Base-by-base conservation (phyloP, 2,329 filamentous ascomycete genomes). In the Diaporthe humulicola region DNA sequence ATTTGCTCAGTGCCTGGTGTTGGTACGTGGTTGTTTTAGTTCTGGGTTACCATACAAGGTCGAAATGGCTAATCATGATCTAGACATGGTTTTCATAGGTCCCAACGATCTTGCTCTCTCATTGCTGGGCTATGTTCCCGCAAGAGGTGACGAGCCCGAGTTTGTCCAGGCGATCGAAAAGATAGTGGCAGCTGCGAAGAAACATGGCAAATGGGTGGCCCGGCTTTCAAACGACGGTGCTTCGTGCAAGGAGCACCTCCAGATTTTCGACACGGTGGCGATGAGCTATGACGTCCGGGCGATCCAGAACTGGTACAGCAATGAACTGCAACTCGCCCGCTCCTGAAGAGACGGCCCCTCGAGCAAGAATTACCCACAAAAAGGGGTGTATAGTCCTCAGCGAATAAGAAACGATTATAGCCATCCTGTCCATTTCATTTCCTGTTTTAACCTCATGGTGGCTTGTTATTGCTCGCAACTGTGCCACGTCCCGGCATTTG, bases 41-140 rank as follows among this genome's bases (percentile, higher is more conserved):
- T 25, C 10, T 25, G 8, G 38, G 1, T 3, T 3, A 25, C 8
- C 4, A 17, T 0, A 2, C 22, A 8, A 12, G 0, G 8, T 12
- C 0, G 7, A 0, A 28, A 15, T 9, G 10, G 33, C 56, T 58
- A 22, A 58, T 10, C 12, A 9, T 38, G 6, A 22, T 40, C 19
- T 38, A 58, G 56, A 58, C 33, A 58, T 58, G 56, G 10, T 58
- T 4, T 58, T 58, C 12, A 58, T 58, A 25, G 56, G 56, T n/a
- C 56, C 56, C 10, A 58, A 58, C 12, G 56, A 58, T 58, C 56
- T 58, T 38, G 56, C 56, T 10, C 56, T 58, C 8, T 58, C 56
- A 15, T 15, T 58, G 3, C 56, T 58, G 0, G 56, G 56, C 33
- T 58, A 58, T 9, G 56, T 58, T 25, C 56, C 56, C 15, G 30